Conservation (phyloP, 78 protist species). For the Dictyostelium discoideum region DNA sequence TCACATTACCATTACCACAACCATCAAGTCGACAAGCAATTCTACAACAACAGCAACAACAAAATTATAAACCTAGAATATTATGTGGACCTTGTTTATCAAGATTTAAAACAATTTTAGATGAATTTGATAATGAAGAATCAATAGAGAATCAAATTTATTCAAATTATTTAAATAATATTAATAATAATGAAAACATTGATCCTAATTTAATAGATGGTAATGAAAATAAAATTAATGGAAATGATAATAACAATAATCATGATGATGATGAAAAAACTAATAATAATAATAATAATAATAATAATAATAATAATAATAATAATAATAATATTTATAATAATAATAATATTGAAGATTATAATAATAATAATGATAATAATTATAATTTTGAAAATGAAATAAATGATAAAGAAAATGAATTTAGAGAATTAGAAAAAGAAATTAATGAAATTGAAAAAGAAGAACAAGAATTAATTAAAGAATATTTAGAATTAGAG, state of each 20-base stretch:
- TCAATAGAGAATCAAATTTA: conserved; percentile 18
- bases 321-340: neutral
- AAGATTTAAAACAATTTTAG: conserved; percentile 35
- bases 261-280: neutral
- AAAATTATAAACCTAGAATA: conserved; percentile 21
- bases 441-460: conserved; percentile 26
- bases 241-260: neutral
- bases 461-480: conserved; percentile 33
- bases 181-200: neutral
- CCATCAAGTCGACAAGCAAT: neutral
- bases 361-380: neutral
- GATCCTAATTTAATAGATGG: neutral
- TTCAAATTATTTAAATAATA: neutral
- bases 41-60: neutral
- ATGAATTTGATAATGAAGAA: conserved; percentile 45
- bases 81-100: conserved; percentile 60
- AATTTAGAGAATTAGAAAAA: conserved; percentile 11
- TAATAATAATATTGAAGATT: neutral
- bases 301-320: neutral
- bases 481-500: conserved; percentile 30
- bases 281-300: neutral
- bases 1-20: conserved; percentile 8
- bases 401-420: neutral
- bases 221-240: neutral
- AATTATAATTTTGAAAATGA: neutral